phyloP scores from a whole-genome alignment of 208 protist species.

The Leishmania lainsoni region DNA sequence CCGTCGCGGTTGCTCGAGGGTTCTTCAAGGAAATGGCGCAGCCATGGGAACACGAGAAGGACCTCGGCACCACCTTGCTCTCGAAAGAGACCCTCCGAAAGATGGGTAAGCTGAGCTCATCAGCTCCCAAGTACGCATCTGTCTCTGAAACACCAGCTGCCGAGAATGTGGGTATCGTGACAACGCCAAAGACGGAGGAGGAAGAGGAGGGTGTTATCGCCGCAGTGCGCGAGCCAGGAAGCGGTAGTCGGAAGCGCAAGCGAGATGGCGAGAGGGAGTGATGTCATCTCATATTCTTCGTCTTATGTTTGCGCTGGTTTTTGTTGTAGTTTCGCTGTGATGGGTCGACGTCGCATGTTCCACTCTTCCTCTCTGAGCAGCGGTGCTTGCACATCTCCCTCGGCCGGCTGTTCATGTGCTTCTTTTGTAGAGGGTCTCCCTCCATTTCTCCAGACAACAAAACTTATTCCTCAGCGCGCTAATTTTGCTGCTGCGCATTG shows the following conservation, averaged over 20 bases:
- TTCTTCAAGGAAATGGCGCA: slow-evolving; percentile 97
- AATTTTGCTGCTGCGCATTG: background rate
- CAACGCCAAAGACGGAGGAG: background rate
- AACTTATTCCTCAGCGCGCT: too few relatives aligned
- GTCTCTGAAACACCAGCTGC: background rate
- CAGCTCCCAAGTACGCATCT: slow-evolving; percentile 22
- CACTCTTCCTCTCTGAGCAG: background rate
- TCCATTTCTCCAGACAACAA: too few relatives aligned
- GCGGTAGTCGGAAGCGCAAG: slow-evolving; percentile 37
- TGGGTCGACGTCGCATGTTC: background rate
- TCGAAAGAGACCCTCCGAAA: slow-evolving; percentile 47
- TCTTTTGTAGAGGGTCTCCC: background rate
- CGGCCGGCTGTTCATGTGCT: background rate
- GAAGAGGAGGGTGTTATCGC: slow-evolving; percentile 38
- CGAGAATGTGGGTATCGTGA: slow-evolving; percentile 3
- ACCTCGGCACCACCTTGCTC: slow-evolving; percentile 87
- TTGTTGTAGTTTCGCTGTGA: too few relatives aligned
- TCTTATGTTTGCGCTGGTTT: background rate
- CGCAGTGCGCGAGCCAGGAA: slow-evolving; percentile 55
- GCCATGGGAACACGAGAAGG: slow-evolving; percentile 87
- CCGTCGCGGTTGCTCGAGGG: slow-evolving; percentile 81
- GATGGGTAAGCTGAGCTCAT: slow-evolving; percentile 44
- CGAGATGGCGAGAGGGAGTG: slow-evolving; percentile 9
- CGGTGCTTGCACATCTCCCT: background rate
- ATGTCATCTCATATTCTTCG: background rate